These are phyloP conservation scores for Drechslerella coelobrocha DNA, from an alignment of 2,329 filamentous ascomycete genomes.

Conservation along the genomic window DNA sequence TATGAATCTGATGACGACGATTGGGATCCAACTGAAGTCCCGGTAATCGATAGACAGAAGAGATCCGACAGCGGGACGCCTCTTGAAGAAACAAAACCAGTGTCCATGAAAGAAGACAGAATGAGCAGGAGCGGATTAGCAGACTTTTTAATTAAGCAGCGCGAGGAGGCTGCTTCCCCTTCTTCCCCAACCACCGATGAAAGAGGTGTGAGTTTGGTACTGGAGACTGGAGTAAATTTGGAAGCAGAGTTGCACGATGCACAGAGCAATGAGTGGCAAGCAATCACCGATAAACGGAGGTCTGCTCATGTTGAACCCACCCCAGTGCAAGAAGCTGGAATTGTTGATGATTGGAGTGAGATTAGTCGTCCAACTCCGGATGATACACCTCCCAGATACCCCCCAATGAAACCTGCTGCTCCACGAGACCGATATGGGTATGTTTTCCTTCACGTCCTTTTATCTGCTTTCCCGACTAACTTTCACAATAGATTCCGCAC, in stretches of 20 bases:
- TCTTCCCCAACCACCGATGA: slow-evolving; percentile 46
- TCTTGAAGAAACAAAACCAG: slow-evolving; percentile 49
- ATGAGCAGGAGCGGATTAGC: slow-evolving; percentile 50
- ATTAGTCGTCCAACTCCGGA: slow-evolving; percentile 37
- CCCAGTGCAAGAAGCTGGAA: slow-evolving; percentile 18
- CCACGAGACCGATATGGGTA: slow-evolving; percentile 55
- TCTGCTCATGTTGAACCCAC: slow-evolving; percentile 14
- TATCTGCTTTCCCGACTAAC: slow-evolving; percentile 13
- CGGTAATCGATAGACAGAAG: slow-evolving; percentile 52
- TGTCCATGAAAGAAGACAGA: slow-evolving; percentile 52
- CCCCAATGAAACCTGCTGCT: slow-evolving; percentile 37
- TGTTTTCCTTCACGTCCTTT: slow-evolving; percentile 17
- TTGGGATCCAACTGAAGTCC: slow-evolving; percentile 52
- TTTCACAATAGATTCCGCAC: slow-evolving; percentile 80
- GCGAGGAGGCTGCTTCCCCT: slow-evolving; percentile 49
- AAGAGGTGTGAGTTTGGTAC: slow-evolving; percentile 46
- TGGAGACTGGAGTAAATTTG: slow-evolving; percentile 41
- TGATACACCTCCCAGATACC: slow-evolving; percentile 42
- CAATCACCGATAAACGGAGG: slow-evolving; percentile 45
- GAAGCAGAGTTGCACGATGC: slow-evolving; percentile 40
- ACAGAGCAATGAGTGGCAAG: slow-evolving; percentile 47
- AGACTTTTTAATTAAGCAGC: slow-evolving; percentile 52
- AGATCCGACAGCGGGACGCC: slow-evolving; percentile 54
- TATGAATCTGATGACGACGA: slow-evolving; percentile 55
- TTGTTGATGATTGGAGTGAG: slow-evolving; percentile 21